Evolutionary conservation across 352 stramenopile genomes (phyloP).

Genomic region (Phytophthora sp.): DNA sequence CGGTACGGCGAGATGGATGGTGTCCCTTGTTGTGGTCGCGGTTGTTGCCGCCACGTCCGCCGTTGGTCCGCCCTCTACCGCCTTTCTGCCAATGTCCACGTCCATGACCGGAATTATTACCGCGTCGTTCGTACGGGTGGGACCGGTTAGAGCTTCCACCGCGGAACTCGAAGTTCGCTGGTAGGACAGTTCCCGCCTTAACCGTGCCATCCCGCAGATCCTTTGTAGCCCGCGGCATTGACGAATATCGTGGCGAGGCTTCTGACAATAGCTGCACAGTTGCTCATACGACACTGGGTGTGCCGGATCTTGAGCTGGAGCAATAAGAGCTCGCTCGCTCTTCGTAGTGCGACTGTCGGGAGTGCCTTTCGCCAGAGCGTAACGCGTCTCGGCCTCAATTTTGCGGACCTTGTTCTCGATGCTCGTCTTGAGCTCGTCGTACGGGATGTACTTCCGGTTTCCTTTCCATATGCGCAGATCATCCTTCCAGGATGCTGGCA

Average conservation of each 20-base stretch:
- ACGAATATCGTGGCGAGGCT: not conserved
- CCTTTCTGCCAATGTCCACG: not conserved
- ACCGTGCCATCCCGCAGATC: not conserved
- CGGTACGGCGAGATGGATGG: not conserved
- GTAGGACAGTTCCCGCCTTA: not conserved
- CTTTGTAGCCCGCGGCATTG: constrained; percentile 25
- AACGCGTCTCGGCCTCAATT: constrained; percentile 2
- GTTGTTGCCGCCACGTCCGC: not conserved
- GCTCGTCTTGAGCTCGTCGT: not conserved
- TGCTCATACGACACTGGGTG: not conserved
- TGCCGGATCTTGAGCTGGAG: not conserved
- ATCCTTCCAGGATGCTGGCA: not conserved
- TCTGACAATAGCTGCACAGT: not conserved
- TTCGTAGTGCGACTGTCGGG: not conserved
- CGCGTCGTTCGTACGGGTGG: not conserved
- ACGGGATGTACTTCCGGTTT: constrained; percentile 1
- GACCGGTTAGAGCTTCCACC: not conserved
- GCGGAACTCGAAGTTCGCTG: not conserved
- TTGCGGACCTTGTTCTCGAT: not conserved
- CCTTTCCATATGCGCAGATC: constrained; percentile 1
- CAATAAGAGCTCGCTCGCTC: not conserved
- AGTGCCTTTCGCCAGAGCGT: not conserved
- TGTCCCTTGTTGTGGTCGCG: not conserved
- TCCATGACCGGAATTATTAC: not conserved
- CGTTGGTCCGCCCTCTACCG: not conserved